phyloP scores from a whole-genome alignment of 495 filamentous ascomycete species.

The Talaromyces adpressus region DNA sequence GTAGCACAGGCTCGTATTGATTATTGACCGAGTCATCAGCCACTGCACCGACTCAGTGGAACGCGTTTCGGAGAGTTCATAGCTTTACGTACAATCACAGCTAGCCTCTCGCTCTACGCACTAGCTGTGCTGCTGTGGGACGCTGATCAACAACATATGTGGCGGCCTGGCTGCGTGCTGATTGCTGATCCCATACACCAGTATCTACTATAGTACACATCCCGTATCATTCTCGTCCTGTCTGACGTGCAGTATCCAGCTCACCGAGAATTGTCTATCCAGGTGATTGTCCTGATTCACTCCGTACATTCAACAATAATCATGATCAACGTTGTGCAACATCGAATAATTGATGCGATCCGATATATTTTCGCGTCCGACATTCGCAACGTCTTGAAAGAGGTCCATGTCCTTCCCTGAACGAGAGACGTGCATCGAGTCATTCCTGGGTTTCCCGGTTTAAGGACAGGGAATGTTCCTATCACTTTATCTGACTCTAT shows the following conservation, averaged over 20 bases:
- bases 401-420: not conserved
- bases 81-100: not conserved
- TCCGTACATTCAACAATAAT: not conserved
- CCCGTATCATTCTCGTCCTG: not conserved
- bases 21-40: too few relatives aligned
- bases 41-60: not conserved
- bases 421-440: not conserved
- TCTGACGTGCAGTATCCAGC: not conserved
- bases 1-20: too few relatives aligned
- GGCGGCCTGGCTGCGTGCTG: not conserved
- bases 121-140: not conserved
- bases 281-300: not conserved
- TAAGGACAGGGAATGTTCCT: conserved; percentile 1
- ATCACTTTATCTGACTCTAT: not conserved
- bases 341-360: not conserved
- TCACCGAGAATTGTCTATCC: not conserved
- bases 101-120: not conserved
- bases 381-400: not conserved
- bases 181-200: not conserved
- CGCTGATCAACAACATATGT: not conserved
- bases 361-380: not conserved
- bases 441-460: not conserved
- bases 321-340: not conserved
- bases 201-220: too few relatives aligned
- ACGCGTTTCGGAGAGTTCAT: not conserved